phyloP scores from a whole-genome alignment of 2,329 filamentous ascomycete species.

The Fusarium sp. region DNA sequence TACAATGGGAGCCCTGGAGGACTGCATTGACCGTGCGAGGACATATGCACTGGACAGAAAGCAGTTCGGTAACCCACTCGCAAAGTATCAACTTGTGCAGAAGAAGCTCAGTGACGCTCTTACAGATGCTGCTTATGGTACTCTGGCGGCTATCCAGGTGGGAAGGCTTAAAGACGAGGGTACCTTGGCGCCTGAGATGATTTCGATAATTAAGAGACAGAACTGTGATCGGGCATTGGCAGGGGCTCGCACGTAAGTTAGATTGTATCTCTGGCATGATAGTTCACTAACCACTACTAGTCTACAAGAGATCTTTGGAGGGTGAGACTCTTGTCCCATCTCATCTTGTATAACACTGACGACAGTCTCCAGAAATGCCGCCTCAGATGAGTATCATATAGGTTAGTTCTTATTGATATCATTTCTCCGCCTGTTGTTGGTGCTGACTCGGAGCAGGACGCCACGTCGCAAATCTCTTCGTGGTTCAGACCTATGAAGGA shows the following conservation, averaged over 20 bases:
- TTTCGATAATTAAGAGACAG: conserved; percentile 93
- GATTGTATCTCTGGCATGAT: not conserved
- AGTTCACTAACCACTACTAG: not conserved
- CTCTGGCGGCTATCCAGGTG: conserved; percentile 87
- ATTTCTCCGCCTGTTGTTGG: not conserved
- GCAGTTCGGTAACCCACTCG: conserved; percentile 94
- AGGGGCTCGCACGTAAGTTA: conserved; percentile 74
- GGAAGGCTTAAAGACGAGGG: conserved; percentile 92
- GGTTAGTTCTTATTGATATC: conserved; percentile 56
- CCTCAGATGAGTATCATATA: conserved; percentile 95
- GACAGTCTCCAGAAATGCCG: conserved; percentile 71
- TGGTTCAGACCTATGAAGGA: conserved; percentile 97
- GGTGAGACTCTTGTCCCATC: conserved; percentile 50
- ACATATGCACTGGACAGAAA: conserved; percentile 89
- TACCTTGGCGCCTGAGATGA: conserved; percentile 91
- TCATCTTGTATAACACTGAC: not conserved
- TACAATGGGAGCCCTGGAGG: conserved; percentile 91
- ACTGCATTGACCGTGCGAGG: conserved; percentile 85
- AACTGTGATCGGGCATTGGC: conserved; percentile 92
- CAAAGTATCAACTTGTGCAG: conserved; percentile 95
- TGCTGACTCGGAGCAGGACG: conserved; percentile 53
- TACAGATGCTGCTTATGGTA: conserved; percentile 90
- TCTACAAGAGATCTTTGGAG: conserved; percentile 94
- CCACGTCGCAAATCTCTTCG: conserved; percentile 94
- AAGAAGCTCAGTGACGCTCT: conserved; percentile 95